Evolutionary conservation across 306 rosid species (phyloP).

Genomic region (Fragaria vesca): DNA sequence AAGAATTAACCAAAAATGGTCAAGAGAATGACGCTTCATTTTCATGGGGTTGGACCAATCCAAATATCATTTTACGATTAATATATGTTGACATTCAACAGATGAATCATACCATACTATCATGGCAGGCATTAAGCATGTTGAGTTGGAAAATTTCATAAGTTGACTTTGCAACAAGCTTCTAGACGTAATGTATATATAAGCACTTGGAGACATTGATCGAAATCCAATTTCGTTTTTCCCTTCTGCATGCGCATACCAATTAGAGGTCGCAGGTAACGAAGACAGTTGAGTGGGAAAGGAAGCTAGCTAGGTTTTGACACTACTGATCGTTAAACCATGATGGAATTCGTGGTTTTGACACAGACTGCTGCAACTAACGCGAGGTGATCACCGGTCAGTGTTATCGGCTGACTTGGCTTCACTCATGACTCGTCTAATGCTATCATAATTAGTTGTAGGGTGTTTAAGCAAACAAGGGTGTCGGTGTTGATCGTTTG

Average conservation of each 20-base stretch:
- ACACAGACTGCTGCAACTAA: neutral
- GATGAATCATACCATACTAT: neutral
- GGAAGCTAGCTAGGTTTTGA: neutral
- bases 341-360: no score
- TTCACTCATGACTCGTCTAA: neutral
- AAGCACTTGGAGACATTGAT: neutral
- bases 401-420: neutral
- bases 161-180: neutral
- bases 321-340: neutral
- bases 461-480: neutral
- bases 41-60: neutral
- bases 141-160: neutral
- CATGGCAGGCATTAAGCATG: neutral
- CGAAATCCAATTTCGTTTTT: neutral
- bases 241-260: neutral
- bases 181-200: neutral
- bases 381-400: neutral
- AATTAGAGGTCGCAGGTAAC: neutral
- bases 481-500: neutral
- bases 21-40: neutral
- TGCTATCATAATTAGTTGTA: neutral
- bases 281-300: neutral
- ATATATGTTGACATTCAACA: neutral
- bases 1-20: neutral
- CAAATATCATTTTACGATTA: neutral